Base-by-base conservation (phyloP, 2,329 filamentous ascomycete genomes). In the Teratosphaeria epicoccoides region DNA sequence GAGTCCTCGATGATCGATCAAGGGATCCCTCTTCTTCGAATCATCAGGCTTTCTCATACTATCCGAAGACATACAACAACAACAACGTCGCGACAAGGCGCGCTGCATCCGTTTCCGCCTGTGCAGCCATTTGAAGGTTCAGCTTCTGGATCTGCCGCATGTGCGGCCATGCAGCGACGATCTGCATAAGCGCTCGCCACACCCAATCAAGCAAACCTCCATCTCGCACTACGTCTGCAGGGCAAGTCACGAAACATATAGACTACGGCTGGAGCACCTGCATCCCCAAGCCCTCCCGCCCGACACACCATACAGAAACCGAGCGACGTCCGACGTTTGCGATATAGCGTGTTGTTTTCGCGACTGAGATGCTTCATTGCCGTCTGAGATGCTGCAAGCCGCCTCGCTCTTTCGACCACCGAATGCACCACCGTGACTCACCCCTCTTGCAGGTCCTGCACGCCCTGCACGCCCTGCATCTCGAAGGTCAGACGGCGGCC, bases 271-370 rank as follows among this genome's bases (percentile, higher is more conserved):
- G 23, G 33, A n/a, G 5, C 28, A 23, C n/a, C 46, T 43, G 25
- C n/a, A 29, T 17, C 5, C 49, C 49, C 45, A 40, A 46, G n/a
- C 47, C 40, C 49, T 47, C 29, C 37, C 49, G 12, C 4, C 22
- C n/a, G 29, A 14, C 26, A 43, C 29, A 24, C 52, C 52, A 55
- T 52, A 55, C 52, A 55, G 46, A 49, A 20, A 22, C 7, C 24
- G 29, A 3, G 17, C 6, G 9, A 23, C 49, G 52, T 55, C 29
- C 50, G 26, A 44, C 49, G 46, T 50, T 55, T 50, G 52, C 48
- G 52, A 24, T 50, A 54, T 55, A 52, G 52, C 52, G 52, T 52
- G 50, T 52, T 29, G 26, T 28, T 50, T 52, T 55, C 52, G 52
- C 49, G 52, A 51, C 37, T 1, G 49, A 33, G 43, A 9, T 49